Percentiles rank a stretch among this genome's conserved stretches.
Conservation (phyloP, 768 basidiomycete genomes). For the Tephrocybe sp. region DNA sequence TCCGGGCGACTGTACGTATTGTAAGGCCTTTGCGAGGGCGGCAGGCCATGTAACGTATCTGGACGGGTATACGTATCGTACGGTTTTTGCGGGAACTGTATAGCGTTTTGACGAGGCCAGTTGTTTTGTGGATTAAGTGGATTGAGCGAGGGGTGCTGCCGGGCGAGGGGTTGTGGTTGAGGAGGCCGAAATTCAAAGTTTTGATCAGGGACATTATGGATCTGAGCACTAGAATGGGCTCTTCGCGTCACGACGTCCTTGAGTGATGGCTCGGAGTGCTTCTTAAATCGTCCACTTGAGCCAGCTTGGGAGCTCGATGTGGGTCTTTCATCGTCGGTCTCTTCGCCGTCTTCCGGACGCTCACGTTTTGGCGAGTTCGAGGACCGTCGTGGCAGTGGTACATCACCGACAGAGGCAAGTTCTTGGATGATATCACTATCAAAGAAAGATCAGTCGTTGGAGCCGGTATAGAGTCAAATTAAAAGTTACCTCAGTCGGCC, state of each 20-base stretch:
- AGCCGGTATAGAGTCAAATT: constrained; percentile 22
- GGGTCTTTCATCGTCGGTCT: background rate
- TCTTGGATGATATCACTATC: constrained; percentile 69
- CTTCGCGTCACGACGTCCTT: background rate
- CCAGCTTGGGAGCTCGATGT: background rate
- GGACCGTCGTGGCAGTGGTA: constrained; percentile 60
- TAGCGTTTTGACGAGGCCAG: constrained; percentile 2
- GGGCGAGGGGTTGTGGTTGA: background rate
- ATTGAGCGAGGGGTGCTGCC: background rate
- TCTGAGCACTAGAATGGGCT: background rate
- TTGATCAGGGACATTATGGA: background rate
- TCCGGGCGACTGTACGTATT: background rate
- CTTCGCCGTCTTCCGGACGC: constrained; percentile 49
- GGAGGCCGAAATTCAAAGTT: background rate
- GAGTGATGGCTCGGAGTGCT: background rate
- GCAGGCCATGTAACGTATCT: background rate
- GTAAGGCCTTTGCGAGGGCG: background rate
- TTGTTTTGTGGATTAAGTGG: constrained; percentile 1
- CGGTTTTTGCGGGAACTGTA: background rate
- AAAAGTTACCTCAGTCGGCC: constrained; percentile 40
- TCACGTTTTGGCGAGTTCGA: constrained; percentile 49
- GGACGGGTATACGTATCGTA: background rate
- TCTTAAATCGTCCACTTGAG: background rate
- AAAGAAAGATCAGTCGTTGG: constrained; percentile 9
- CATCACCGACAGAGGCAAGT: constrained; percentile 65